These are phyloP conservation scores for Nannochloropsis limnetica DNA, from an alignment of 352 stramenopile species.

Conservation along the genomic window DNA sequence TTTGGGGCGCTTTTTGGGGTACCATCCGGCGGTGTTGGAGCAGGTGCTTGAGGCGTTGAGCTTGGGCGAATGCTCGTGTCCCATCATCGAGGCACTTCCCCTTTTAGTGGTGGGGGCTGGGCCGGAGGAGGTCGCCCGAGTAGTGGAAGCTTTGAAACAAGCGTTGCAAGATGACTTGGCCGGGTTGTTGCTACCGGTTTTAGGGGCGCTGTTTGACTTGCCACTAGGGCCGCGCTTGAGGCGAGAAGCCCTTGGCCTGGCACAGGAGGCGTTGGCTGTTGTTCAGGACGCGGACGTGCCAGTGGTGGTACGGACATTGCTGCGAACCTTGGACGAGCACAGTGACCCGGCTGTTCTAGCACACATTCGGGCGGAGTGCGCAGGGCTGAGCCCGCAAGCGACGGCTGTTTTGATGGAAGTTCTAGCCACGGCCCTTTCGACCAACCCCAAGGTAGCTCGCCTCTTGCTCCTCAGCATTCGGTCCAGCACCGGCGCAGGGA, in stretches of 20 bases:
- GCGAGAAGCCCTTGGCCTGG: not conserved
- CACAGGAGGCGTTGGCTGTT: slow-evolving; percentile 10
- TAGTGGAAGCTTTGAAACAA: slow-evolving; percentile 15
- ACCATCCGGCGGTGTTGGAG: slow-evolving; percentile 19
- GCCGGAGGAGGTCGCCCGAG: not conserved
- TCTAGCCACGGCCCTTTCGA: not conserved
- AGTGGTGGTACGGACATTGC: not conserved
- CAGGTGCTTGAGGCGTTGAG: slow-evolving; percentile 30
- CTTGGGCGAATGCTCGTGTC: slow-evolving; percentile 1
- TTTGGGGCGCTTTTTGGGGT: slow-evolving; percentile 7
- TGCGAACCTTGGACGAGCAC: slow-evolving; percentile 28
- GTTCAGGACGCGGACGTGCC: slow-evolving; percentile 28
- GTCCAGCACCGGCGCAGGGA: not conserved
- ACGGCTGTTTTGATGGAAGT: slow-evolving; percentile 20
- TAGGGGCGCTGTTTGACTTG: not conserved
- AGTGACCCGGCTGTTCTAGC: slow-evolving; percentile 1
- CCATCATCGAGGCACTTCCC: slow-evolving; percentile 25
- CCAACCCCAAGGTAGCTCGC: not conserved
- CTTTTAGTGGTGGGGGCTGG: not conserved
- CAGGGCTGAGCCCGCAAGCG: not conserved
- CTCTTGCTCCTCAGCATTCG: slow-evolving; percentile 8
- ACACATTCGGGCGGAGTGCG: slow-evolving; percentile 5
- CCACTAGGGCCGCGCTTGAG: slow-evolving; percentile 1
- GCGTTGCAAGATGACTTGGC: slow-evolving; percentile 23
- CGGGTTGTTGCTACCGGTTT: not conserved